phyloP scores from a whole-genome alignment of 257 asterid genomes.

The Buddleja alternifolia region DNA sequence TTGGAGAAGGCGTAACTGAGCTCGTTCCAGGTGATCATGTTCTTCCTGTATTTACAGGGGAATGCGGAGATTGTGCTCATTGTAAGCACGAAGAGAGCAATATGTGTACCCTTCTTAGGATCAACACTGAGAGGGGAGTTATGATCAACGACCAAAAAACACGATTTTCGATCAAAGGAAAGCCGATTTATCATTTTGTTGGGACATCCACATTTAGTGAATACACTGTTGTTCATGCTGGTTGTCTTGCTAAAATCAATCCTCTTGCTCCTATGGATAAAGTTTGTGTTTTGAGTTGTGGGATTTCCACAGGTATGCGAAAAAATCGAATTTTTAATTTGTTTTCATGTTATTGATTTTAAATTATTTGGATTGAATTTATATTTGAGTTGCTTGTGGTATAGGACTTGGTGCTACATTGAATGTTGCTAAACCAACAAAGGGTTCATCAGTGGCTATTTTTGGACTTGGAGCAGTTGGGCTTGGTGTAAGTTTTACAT shows the following conservation, averaged over 20 bases:
- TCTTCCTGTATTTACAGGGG: conserved; percentile 87
- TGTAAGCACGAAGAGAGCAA: conserved; percentile 78
- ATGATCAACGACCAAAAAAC: conserved; percentile 65
- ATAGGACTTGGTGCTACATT: conserved; percentile 83
- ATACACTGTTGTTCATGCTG: conserved; percentile 79
- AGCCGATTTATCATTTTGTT: conserved; percentile 74
- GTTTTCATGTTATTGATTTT: not conserved
- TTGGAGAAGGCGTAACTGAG: conserved; percentile 81
- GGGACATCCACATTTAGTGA: conserved; percentile 85
- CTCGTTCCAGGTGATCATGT: conserved; percentile 76
- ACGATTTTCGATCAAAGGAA: conserved; percentile 70
- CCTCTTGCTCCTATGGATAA: conserved; percentile 82
- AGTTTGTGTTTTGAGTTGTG: conserved; percentile 82
- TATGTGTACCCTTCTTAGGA: conserved; percentile 82
- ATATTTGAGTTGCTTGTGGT: conserved; percentile 13
- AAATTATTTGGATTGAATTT: not conserved
- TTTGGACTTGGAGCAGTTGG: conserved; percentile 87
- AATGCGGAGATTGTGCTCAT: conserved; percentile 73
- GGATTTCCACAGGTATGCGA: conserved; percentile 73
- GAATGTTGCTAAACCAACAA: conserved; percentile 77
- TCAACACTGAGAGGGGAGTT: conserved; percentile 70
- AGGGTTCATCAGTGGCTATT: conserved; percentile 68
- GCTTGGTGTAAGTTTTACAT: conserved; percentile 54
- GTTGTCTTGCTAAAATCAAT: conserved; percentile 74
- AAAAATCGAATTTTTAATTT: not conserved